These are phyloP conservation scores for Metschnikowia kunwiensis DNA, from an alignment of 805 yeast genomes.

Conservation along the genomic window DNA sequence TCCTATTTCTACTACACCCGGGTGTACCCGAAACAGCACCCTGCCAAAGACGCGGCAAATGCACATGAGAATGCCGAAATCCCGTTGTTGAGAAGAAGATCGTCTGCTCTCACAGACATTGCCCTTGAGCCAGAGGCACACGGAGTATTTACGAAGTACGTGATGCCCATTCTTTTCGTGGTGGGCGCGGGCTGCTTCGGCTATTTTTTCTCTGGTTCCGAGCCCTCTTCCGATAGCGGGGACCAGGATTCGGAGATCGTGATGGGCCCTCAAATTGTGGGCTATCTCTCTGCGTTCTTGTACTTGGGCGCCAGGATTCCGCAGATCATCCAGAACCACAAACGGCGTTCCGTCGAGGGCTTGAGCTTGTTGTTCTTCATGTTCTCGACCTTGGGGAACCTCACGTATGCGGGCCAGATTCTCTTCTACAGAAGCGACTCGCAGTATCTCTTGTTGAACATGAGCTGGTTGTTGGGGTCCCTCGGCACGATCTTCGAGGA, in stretches of 20 bases:
- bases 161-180: constrained; percentile 61
- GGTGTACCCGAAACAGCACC: constrained; percentile 40
- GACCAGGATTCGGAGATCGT: constrained; percentile 27
- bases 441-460: constrained; percentile 56
- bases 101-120: constrained; percentile 50
- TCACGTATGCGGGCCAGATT: constrained; percentile 74
- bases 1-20: constrained; percentile 58
- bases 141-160: constrained; percentile 47
- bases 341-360: constrained; percentile 78
- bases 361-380: constrained; percentile 78
- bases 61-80: constrained; percentile 25
- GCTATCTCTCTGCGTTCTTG: constrained; percentile 64
- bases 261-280: constrained; percentile 63
- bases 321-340: constrained; percentile 77
- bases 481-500: constrained; percentile 77
- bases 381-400: constrained; percentile 69
- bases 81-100: constrained; percentile 46
- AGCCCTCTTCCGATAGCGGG: constrained; percentile 12
- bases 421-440: constrained; percentile 60
- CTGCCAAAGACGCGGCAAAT: constrained; percentile 3
- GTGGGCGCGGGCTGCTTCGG: constrained; percentile 61
- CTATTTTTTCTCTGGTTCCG: constrained; percentile 46
- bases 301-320: constrained; percentile 73
- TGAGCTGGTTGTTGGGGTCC: constrained; percentile 78
- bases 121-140: constrained; percentile 47